Evolutionary conservation across 257 asterid species (phyloP), one percentile per base, ranked within the genome.

Genomic region (Solanum virginianum): DNA sequence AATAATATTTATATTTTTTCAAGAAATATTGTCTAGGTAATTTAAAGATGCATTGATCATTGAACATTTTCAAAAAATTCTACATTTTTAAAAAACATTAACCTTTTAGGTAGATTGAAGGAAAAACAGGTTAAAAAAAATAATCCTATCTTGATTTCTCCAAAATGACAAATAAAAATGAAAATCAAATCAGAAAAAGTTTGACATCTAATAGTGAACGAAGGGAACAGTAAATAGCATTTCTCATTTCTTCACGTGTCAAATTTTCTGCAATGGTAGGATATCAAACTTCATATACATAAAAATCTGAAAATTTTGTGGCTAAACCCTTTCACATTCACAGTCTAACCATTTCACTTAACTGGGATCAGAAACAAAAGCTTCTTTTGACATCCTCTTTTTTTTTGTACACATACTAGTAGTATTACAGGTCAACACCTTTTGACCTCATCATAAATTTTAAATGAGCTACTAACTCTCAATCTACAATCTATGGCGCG

Each of bases 401-500:
- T 26, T 26, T 54, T 24, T 53, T 29, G 83, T 79, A 79, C 82
- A 77, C 29, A 45, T 8, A 5, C 36, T 74, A 26, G 65, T 51
- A 53, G 16, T 24, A 15, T 77, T 26, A 68, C 36, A 77, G 82
- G 18, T 53, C 65, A 79, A 53, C 49, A 53, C 29, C 49, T 79
- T 53, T 79, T 29, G 83, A 79, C 83, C 83, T 79, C 83, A 79
- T 79, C 83, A 55, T 79, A 79, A 79, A 79, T 79, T 29, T 79
- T 79, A 53, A 79, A 79, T 79, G 83, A 79, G 29, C 83, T 79
- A 53, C 83, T 88, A 80, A 91, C 87, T 59, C 86, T 86, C 86
- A 93, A 83, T 47, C 89, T 88, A 88, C 92, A 91, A 57, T 90
- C 93, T 89, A 89, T 88, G 86, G 89, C 90, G 16, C 88, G 92